phyloP scores from a whole-genome alignment of 2,329 filamentous ascomycete genomes.

The Stagonosporopsis tanaceti region DNA sequence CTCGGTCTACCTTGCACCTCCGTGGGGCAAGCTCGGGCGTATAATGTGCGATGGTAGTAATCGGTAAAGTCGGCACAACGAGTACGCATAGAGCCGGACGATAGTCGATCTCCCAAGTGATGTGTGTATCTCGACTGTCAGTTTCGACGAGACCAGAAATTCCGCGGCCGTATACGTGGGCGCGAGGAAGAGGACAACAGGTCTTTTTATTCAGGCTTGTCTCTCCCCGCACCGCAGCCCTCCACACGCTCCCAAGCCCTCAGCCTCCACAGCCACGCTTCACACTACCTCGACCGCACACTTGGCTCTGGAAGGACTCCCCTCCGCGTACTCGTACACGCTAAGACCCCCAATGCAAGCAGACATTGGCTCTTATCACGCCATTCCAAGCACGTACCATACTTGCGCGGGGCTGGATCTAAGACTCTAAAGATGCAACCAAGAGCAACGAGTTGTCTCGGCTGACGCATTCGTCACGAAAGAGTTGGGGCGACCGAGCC shows the following conservation, averaged over 20 bases:
- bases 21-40: slow-evolving; percentile 3
- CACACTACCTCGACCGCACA: slow-evolving; percentile 5
- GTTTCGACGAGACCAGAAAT: background rate
- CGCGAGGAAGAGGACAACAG: slow-evolving; percentile 1
- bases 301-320: slow-evolving; percentile 14
- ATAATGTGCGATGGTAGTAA: slow-evolving; percentile 1
- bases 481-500: slow-evolving; percentile 6
- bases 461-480: slow-evolving; percentile 31
- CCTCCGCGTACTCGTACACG: slow-evolving; percentile 4
- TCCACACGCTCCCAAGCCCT: slow-evolving; percentile 12
- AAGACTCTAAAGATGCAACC: slow-evolving; percentile 1
- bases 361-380: slow-evolving; percentile 19
- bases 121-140: background rate
- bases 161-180: slow-evolving; percentile 4
- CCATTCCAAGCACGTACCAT: slow-evolving; percentile 19
- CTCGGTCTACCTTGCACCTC: slow-evolving; percentile 3
- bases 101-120: slow-evolving; percentile 8
- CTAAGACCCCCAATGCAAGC: slow-evolving; percentile 4
- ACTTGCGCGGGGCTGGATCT: slow-evolving; percentile 12
- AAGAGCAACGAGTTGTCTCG: slow-evolving; percentile 25
- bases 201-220: slow-evolving; percentile 14
- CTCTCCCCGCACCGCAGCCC: slow-evolving; percentile 13
- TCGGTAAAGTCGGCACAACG: slow-evolving; percentile 18
- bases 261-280: slow-evolving; percentile 22
- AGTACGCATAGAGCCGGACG: slow-evolving; percentile 6